These are phyloP conservation scores for Cyclotella sp. DNA, from an alignment of 108 stramenopile genomes.

Conservation along the genomic window DNA sequence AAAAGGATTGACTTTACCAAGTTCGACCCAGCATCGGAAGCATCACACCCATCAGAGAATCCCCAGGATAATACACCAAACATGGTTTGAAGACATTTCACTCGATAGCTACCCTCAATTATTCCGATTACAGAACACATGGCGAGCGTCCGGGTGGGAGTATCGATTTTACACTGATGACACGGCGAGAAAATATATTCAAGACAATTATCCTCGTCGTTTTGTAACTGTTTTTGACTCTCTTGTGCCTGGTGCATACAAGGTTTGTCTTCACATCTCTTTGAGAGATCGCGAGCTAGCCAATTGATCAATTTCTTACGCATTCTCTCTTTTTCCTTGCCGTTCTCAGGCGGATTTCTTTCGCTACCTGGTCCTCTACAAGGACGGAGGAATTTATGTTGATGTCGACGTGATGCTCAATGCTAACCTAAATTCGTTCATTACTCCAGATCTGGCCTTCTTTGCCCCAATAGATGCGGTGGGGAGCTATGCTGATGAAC, in stretches of 20 bases:
- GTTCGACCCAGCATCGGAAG: neutral
- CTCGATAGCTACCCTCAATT: slow-evolving; percentile 57
- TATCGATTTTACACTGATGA: slow-evolving; percentile 58
- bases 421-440: slow-evolving; percentile 57
- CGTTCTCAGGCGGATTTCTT: slow-evolving; percentile 63
- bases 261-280: no score
- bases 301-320: neutral
- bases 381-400: slow-evolving; percentile 68
- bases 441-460: slow-evolving; percentile 60
- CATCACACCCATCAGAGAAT: slow-evolving; percentile 31
- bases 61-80: slow-evolving; percentile 71
- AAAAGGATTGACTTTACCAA: slow-evolving; percentile 7
- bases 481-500: slow-evolving; percentile 49
- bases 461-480: slow-evolving; percentile 64
- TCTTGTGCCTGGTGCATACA: slow-evolving; percentile 55
- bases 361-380: slow-evolving; percentile 62
- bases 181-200: slow-evolving; percentile 45
- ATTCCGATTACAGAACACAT: slow-evolving; percentile 54
- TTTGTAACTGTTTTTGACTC: slow-evolving; percentile 55
- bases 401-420: slow-evolving; percentile 70
- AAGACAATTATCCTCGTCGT: slow-evolving; percentile 48
- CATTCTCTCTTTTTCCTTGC: neutral
- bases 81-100: slow-evolving; percentile 65
- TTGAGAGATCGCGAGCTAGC: no score
- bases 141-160: slow-evolving; percentile 55